These are phyloP conservation scores for Carex sylvatica DNA, from an alignment of 202 grass and related monocot genomes.

Conservation along the genomic window DNA sequence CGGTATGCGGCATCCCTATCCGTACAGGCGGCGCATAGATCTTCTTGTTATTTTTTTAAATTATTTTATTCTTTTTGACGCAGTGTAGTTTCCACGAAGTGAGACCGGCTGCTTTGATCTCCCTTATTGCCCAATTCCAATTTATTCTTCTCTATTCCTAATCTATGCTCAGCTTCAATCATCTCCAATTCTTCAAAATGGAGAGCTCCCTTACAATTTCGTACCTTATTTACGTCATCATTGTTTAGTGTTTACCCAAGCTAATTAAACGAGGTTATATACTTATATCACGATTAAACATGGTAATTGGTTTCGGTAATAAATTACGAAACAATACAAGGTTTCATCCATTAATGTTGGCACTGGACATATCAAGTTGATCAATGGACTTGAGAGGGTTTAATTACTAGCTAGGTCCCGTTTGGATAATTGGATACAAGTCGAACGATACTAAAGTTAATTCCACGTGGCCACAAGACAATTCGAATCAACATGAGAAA, in stretches of 20 bases:
- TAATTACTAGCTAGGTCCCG: background rate
- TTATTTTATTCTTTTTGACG: background rate
- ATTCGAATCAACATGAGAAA: background rate
- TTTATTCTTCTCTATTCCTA: background rate
- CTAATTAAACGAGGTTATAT: too few relatives aligned
- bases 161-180: background rate
- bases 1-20: background rate
- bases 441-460: background rate
- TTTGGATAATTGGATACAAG: background rate
- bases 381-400: background rate
- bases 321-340: background rate
- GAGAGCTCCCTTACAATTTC: background rate
- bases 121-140: background rate
- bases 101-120: slow-evolving; percentile 1
- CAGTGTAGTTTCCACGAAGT: slow-evolving; percentile 3
- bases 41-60: background rate
- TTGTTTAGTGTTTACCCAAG: too few relatives aligned
- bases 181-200: background rate
- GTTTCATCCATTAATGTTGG: background rate
- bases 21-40: background rate
- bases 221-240: too few relatives aligned
- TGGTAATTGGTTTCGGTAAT: background rate
- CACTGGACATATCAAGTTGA: background rate
- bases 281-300: background rate
- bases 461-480: background rate